Evolutionary conservation across 768 basidiomycete species (phyloP), one percentile per base, ranked within the genome.

Genomic region (Termitomyces sp.): DNA sequence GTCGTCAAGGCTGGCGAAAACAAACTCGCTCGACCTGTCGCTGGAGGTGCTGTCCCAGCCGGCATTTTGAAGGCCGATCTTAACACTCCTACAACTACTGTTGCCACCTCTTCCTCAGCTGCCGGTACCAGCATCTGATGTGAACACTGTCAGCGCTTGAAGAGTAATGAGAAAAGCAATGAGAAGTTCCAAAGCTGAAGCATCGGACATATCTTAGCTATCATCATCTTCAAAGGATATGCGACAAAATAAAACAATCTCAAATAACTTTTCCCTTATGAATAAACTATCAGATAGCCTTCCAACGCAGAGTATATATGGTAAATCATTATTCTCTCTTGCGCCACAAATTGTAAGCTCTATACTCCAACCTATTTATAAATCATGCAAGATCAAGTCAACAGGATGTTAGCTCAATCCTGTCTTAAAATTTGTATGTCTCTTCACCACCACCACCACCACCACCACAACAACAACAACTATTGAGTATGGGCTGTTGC

Each of bases 1-100:
- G 13, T 58, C 2, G 56, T 61, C 13, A 61, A 61, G 18, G 57
- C 52, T 54, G 60, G 60, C 9, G 46, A 61, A 41, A 61, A 61
- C 31, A 61, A 42, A 41, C 49, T 61, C 6, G 49, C 61, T 45
- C 57, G 61, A 41, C 61, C 61, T 2, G 61, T 61, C 4, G 61
- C 61, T 36, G 61, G 61, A 33, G 61, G 61, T 8, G 41, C 57
- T 16, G 61, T 61, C 12, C 13, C 45, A 20, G 61, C 61, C 7
- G 61, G 61, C 5, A 49, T 58, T 27, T 36, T 58, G 4, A 61
- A 55, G 48, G 57, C 61, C 18, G 37, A 16, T n/a, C 52, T 53
- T n/a, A 53, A 37, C 11, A n/a, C 24, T 18, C 8, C 52, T 18
- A 27, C 34, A 1, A 51, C 51, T 24, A 16, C 22, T 51, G 37